These are phyloP conservation scores for Drechslerella coelobrocha DNA, from an alignment of 2,329 filamentous ascomycete species.

Conservation along the genomic window DNA sequence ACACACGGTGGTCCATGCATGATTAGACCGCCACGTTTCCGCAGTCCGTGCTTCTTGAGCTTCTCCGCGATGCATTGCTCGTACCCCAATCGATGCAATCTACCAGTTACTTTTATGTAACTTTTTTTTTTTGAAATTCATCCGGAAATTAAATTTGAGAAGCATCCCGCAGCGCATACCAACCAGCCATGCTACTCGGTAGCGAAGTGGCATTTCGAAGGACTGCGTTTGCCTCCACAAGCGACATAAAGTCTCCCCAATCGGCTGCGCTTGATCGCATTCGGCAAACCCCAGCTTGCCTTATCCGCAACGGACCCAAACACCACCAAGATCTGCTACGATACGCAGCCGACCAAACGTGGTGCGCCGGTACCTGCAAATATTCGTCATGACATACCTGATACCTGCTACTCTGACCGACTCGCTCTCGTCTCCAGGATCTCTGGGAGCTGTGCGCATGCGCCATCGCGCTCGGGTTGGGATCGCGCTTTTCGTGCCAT, in stretches of 20 bases:
- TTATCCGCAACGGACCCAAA: background rate
- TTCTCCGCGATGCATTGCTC: too few relatives aligned
- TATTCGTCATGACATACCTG: background rate
- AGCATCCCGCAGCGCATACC: too few relatives aligned
- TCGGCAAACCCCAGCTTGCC: background rate
- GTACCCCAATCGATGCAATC: too few relatives aligned
- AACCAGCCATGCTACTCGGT: background rate
- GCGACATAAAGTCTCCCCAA: background rate
- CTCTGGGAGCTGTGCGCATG: background rate
- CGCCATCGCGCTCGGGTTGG: background rate
- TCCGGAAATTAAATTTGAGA: too few relatives aligned
- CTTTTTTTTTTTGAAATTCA: too few relatives aligned
- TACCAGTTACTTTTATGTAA: too few relatives aligned
- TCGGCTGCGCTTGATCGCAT: background rate
- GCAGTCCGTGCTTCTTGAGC: too few relatives aligned
- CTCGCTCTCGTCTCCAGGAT: background rate
- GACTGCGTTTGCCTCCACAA: conserved; percentile 1
- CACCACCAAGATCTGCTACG: background rate
- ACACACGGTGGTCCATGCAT: too few relatives aligned
- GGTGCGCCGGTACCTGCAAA: too few relatives aligned
- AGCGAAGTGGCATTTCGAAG: conserved; percentile 1
- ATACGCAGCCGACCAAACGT: background rate
- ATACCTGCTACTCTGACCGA: background rate
- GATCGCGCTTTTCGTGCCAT: background rate
- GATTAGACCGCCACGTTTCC: too few relatives aligned